Percentiles rank a stretch among this genome's conserved stretches.
These are phyloP conservation scores for Hygrocybe coccinea DNA, from an alignment of 768 basidiomycete species.

Conservation along the genomic window DNA sequence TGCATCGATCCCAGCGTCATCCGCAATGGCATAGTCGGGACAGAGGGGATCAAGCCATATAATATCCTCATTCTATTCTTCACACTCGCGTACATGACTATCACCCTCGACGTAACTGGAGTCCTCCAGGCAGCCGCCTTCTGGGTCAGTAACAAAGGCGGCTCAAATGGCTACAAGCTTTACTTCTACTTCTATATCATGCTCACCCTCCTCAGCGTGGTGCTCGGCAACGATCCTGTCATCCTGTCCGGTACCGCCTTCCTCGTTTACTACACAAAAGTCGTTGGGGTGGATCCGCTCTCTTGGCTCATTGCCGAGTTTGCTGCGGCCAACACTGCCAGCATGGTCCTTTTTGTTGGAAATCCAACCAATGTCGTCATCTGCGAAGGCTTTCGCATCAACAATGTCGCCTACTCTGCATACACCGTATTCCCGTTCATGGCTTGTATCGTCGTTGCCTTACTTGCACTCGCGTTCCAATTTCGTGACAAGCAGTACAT, in stretches of 20 bases:
- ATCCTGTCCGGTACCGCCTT: slow-evolving; percentile 90
- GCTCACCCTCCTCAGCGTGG: slow-evolving; percentile 68
- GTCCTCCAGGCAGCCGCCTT: slow-evolving; percentile 83
- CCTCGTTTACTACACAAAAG: slow-evolving; percentile 79
- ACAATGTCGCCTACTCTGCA: slow-evolving; percentile 73
- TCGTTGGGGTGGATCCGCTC: slow-evolving; percentile 50
- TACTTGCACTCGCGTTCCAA: slow-evolving; percentile 52
- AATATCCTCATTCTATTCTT: slow-evolving; percentile 93
- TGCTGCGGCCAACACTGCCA: slow-evolving; percentile 74
- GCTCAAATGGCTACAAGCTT: slow-evolving; percentile 63
- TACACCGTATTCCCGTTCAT: slow-evolving; percentile 82
- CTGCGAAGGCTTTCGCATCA: slow-evolving; percentile 77
- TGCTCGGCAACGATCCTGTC: slow-evolving; percentile 93
- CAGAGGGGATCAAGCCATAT: slow-evolving; percentile 77
- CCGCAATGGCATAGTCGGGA: slow-evolving; percentile 14
- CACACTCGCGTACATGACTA: slow-evolving; percentile 87
- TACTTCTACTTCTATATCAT: slow-evolving; percentile 81
- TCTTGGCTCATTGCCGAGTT: slow-evolving; percentile 76
- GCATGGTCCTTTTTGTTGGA: slow-evolving; percentile 71
- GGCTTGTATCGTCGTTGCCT: slow-evolving; percentile 59
- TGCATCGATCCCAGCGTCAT: slow-evolving; percentile 34
- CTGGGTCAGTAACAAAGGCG: slow-evolving; percentile 80
- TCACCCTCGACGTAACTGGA: slow-evolving; percentile 87
- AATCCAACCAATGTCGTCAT: slow-evolving; percentile 95
- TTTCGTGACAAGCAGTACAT: slow-evolving; percentile 54